Evolutionary conservation across 2,329 filamentous ascomycete genomes (phyloP).

Genomic region (Sarocladium kiliense): DNA sequence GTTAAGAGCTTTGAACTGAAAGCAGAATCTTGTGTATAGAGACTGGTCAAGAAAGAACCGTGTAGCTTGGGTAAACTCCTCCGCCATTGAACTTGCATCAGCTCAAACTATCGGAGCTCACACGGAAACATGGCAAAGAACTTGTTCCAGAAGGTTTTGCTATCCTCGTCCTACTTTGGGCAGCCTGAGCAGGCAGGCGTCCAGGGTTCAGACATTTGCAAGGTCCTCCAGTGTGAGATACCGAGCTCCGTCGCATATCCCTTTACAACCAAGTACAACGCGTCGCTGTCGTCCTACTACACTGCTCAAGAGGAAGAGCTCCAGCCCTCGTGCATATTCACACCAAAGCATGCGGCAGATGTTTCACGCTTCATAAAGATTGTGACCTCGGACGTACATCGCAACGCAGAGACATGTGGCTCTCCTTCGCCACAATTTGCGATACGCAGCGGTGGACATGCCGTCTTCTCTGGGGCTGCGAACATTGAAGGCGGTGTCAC

Average conservation of each 20-base stretch:
- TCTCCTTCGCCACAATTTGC: background rate
- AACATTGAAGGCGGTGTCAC: conserved; percentile 38
- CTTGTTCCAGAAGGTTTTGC: background rate
- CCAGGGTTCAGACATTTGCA: background rate
- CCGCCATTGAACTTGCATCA: too few species aligned
- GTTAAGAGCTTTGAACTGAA: too few species aligned
- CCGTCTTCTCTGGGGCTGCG: conserved; percentile 30
- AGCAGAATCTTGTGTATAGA: too few species aligned
- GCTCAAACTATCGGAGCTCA: too few species aligned
- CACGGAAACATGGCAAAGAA: background rate
- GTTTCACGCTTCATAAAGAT: background rate
- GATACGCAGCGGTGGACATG: conserved; percentile 45
- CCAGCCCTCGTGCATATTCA: background rate
- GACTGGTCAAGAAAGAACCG: too few species aligned
- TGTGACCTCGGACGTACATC: background rate
- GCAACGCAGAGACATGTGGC: background rate
- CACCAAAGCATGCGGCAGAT: background rate
- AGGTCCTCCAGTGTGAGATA: background rate
- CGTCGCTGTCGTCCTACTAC: background rate
- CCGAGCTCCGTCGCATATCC: background rate
- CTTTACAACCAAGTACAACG: background rate
- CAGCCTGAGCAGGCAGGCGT: background rate
- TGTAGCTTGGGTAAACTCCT: too few species aligned
- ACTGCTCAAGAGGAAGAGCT: background rate
- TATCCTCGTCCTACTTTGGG: background rate